phyloP scores from a whole-genome alignment of 2,329 filamentous ascomycete genomes.

The Lecanicillium sp. region DNA sequence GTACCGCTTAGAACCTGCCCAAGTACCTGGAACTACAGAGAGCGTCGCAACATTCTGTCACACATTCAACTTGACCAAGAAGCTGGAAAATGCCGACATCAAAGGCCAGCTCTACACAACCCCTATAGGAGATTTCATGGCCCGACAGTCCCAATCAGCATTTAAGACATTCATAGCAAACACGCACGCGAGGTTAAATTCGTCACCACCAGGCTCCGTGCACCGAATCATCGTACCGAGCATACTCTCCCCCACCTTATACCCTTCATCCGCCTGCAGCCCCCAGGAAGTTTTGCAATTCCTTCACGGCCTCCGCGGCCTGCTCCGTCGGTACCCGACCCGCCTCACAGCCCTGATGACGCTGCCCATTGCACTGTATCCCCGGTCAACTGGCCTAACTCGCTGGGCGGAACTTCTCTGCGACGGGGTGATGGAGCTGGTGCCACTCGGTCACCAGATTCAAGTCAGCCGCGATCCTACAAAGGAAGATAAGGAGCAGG shows the following conservation, averaged over 20 bases:
- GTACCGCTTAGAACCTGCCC: slow-evolving; percentile 8
- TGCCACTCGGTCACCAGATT: slow-evolving; percentile 54
- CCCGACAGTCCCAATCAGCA: slow-evolving; percentile 15
- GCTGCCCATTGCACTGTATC: slow-evolving; percentile 72
- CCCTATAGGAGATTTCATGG: slow-evolving; percentile 32
- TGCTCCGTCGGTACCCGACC: slow-evolving; percentile 60
- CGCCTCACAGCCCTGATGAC: slow-evolving; percentile 68
- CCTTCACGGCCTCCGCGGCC: slow-evolving; percentile 65
- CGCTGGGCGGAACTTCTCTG: slow-evolving; percentile 79
- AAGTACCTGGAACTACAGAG: slow-evolving; percentile 8
- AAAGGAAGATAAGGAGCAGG: slow-evolving; percentile 70
- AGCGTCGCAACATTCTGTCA: slow-evolving; percentile 54
- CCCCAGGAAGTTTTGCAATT: slow-evolving; percentile 73
- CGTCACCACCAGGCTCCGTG: slow-evolving; percentile 51
- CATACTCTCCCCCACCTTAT: slow-evolving; percentile 79
- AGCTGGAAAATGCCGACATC: slow-evolving; percentile 42
- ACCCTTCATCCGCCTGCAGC: slow-evolving; percentile 60
- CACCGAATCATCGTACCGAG: slow-evolving; percentile 82
- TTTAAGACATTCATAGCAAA: slow-evolving; percentile 58
- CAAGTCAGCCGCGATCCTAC: slow-evolving; percentile 42
- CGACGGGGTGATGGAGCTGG: slow-evolving; percentile 82
- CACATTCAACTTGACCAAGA: slow-evolving; percentile 62
- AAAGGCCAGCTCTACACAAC: slow-evolving; percentile 44
- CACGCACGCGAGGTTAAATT: slow-evolving; percentile 47
- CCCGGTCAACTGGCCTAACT: slow-evolving; percentile 65